Base-by-base conservation (phyloP, 75 land plant species). In the Sequoia sempervirens region DNA sequence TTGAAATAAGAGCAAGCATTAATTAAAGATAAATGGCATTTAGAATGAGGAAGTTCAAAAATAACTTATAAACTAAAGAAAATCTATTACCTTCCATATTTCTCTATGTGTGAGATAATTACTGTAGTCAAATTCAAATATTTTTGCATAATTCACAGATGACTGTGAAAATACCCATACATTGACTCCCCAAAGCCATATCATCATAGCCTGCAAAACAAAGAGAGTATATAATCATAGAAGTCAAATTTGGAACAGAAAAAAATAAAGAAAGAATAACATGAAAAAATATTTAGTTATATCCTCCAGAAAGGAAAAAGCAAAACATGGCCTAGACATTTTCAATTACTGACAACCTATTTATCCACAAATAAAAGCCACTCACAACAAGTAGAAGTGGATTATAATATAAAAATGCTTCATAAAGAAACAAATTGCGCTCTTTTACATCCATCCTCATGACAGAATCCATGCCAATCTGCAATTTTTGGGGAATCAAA, bases 111-210 rank as follows among this genome's bases (percentile, higher is more conserved):
- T 94, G 50, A 98, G 91, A 89, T 98, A 94, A 84, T 82, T 92
- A 74, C 81, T 92, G 73, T 88, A 95, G 86, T 95, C 99, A 15
- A 98, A 89, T 43, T 98, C 99, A 91, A 98, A 98, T 52, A 96
- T 90, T 85, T 93, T 96, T 74, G 91, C 87, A 92, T 98, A 98
- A 81, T 87, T 93, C 58, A 98, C 84, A 68, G 88, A 90, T 36
- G 93, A 90, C 20, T 88, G 87, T 76, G 93, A 72, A 90, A 97
- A 97, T 45, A 90, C 93, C 94, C 95, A 96, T 76, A 96, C 80
- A 84, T 98, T 98, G 64, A 93, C 84, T 84, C 99, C 99, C 99
- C 99, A 98, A 20, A 98, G 93, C 95, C 99, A 98, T 83, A 98
- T 90, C 93, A 91, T 93, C 90, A 90, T 79, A 41, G 95, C 90